Evolutionary conservation across 208 protist genomes (phyloP), one percentile per base, ranked within the genome.

Genomic region (Acanthamoeba castellanii): DNA sequence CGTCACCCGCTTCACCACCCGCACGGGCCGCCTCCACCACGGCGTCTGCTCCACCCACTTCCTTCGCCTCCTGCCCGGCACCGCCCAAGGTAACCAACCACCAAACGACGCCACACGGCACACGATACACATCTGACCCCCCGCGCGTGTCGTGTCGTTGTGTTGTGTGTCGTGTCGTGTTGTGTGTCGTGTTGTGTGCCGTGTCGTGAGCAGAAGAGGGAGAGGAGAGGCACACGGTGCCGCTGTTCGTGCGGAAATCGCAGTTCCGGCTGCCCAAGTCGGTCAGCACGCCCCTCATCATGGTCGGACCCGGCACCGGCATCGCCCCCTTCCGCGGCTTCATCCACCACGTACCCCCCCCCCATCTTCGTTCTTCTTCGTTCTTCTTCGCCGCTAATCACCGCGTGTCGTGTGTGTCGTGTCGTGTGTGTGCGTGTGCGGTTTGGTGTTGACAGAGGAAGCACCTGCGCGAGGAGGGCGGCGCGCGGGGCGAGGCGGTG

Each of bases 231-330:
- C 64, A 47, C 16, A 92, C 45, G 50, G 55, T 88, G 27, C 74
- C 92, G 3, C 8, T 94, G n/a, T 94, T 68, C 32, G 82, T 95
- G 5, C 76, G 94, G 37, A 57, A 82, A 30, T 95, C 94, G 55
- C 34, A 61, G 52, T 95, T 95, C 82, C 59, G 20, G 9, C 74
- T 96, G 32, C 96, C 96, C 64, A 42, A 42, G 13, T 66, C 90
- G 20, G 16, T 27, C 13, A 3, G 30, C 3, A 94, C 52, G 45
- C 96, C 96, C 37, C 55, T 97, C 20, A 95, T 97, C 52, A 97
- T 97, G 96, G 96, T 97, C 50, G 96, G 96, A 7, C 96, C 96
- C 25, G 96, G 96, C 52, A 97, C 96, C 25, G 96, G 96, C 61
- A 91, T 96, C 20, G 96, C 96, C 27, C 95, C 96, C 13, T 97